Conservation (phyloP, 164 flowering plant species). For the Macadamia integrifolia region DNA sequence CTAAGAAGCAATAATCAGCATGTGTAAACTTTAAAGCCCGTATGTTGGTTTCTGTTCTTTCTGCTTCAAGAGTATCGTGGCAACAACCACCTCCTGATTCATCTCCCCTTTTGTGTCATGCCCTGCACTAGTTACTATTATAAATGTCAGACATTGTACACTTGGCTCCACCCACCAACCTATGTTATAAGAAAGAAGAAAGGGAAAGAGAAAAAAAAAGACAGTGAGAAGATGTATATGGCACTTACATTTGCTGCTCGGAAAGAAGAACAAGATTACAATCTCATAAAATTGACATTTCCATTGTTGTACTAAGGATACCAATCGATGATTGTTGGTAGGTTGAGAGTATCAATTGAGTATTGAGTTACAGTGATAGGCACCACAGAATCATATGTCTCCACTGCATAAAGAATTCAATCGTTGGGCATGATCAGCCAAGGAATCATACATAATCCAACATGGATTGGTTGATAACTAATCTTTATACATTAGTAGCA, state of each 20-base stretch:
- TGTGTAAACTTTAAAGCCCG: too few relatives aligned
- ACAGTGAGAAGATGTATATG: not conserved
- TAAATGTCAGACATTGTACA: constrained; percentile 78
- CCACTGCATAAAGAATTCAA: constrained; percentile 51
- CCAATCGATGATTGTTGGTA: constrained; percentile 73
- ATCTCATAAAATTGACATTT: constrained; percentile 47
- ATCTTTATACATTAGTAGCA: too few relatives aligned
- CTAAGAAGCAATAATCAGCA: too few relatives aligned
- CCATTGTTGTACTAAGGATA: constrained; percentile 80
- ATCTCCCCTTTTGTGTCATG: constrained; percentile 34
- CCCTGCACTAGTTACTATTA: constrained; percentile 85
- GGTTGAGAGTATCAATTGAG: constrained; percentile 79
- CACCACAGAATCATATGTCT: constrained; percentile 86
- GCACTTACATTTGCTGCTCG: not conserved
- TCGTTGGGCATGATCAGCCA: too few relatives aligned
- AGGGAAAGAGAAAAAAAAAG: not conserved
- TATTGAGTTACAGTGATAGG: constrained; percentile 87
- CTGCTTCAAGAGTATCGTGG: too few relatives aligned
- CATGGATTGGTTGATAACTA: too few relatives aligned
- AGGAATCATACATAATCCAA: too few relatives aligned
- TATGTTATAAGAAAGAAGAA: not conserved
- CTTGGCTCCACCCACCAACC: constrained; percentile 34
- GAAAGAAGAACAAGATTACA: not conserved
- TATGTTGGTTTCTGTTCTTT: too few relatives aligned
- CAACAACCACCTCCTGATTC: too few relatives aligned